phyloP scores from a whole-genome alignment of 768 basidiomycete genomes.

The Chlorophyllum brunneum region DNA sequence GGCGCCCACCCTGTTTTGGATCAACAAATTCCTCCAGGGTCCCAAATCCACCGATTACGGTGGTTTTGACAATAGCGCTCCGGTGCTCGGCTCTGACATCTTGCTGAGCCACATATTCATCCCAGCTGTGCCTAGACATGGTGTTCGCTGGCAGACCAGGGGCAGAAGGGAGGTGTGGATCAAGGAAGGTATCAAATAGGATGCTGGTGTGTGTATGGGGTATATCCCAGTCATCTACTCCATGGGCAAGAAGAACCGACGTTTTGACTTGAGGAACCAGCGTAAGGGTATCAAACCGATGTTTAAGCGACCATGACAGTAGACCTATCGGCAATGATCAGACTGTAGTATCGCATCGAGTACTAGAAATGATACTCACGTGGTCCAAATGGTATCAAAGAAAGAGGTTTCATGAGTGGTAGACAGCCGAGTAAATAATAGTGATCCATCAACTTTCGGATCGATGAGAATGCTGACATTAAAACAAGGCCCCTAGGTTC shows the following conservation, averaged over 20 bases:
- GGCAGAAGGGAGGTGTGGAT: conserved; percentile 47
- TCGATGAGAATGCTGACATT: conserved; percentile 48
- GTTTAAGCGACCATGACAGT: conserved; percentile 47
- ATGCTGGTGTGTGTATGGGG: conserved; percentile 62
- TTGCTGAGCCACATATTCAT: conserved; percentile 33
- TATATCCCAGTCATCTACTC: conserved; percentile 69
- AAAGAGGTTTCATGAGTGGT: conserved; percentile 70
- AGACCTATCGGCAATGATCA: conserved; percentile 34
- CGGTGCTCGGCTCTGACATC: conserved; percentile 32
- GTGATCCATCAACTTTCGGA: conserved; percentile 58
- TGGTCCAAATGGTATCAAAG: conserved; percentile 54
- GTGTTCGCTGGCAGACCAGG: conserved; percentile 31
- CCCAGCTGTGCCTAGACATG: conserved; percentile 36
- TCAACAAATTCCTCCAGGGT: conserved; percentile 38
- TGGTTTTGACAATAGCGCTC: conserved; percentile 37
- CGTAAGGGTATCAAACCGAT: conserved; percentile 61
- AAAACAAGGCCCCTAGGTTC: conserved; percentile 32
- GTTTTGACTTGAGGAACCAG: conserved; percentile 58
- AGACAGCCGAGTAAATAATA: conserved; percentile 61
- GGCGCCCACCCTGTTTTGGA: conserved; percentile 35
- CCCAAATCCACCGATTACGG: conserved; percentile 35
- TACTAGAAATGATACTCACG: conserved; percentile 40
- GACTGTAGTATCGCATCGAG: neutral
- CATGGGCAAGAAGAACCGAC: conserved; percentile 70
- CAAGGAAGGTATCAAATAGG: conserved; percentile 66